A percentile compares a stretch with the other conserved stretches of the same genome.
Evolutionary conservation across 257 asterid genomes (phyloP).

Genomic region (Cordia subcordata): DNA sequence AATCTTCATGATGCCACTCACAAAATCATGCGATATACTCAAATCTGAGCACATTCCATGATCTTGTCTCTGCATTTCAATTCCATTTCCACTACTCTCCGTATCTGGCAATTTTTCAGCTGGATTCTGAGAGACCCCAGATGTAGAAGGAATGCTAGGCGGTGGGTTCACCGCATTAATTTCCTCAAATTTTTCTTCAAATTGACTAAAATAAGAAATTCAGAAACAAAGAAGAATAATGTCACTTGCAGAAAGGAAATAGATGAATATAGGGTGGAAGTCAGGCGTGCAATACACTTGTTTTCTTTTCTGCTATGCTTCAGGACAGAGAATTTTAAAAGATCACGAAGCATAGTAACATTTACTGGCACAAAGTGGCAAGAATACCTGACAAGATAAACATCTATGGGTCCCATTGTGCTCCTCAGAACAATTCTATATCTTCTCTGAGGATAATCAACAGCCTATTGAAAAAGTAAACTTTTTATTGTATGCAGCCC

Average conservation of each 20-base stretch:
- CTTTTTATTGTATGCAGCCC: neutral
- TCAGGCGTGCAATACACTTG: no score
- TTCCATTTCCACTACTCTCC: slow-evolving; percentile 45
- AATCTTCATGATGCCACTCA: slow-evolving; percentile 75
- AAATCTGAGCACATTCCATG: slow-evolving; percentile 49
- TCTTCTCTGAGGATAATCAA: slow-evolving; percentile 89
- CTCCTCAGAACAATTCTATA: slow-evolving; percentile 77
- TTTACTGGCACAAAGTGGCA: no score
- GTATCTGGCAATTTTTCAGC: slow-evolving; percentile 29
- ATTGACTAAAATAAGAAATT: slow-evolving; percentile 43
- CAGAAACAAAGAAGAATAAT: neutral
- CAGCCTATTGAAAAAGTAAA: slow-evolving; percentile 41
- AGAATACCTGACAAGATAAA: slow-evolving; percentile 78
- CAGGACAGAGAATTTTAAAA: no score
- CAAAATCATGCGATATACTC: slow-evolving; percentile 65
- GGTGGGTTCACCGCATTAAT: slow-evolving; percentile 37
- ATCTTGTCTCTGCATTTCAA: slow-evolving; percentile 34
- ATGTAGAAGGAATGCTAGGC: slow-evolving; percentile 50
- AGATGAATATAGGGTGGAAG: neutral
- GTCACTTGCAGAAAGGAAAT: neutral
- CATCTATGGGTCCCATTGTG: slow-evolving; percentile 88
- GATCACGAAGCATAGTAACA: no score
- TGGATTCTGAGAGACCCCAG: slow-evolving; percentile 38
- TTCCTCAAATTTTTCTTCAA: slow-evolving; percentile 77
- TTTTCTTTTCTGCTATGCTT: no score